These are phyloP conservation scores for Glarea lozoyensis DNA, from an alignment of 495 filamentous ascomycete genomes.

Conservation along the genomic window DNA sequence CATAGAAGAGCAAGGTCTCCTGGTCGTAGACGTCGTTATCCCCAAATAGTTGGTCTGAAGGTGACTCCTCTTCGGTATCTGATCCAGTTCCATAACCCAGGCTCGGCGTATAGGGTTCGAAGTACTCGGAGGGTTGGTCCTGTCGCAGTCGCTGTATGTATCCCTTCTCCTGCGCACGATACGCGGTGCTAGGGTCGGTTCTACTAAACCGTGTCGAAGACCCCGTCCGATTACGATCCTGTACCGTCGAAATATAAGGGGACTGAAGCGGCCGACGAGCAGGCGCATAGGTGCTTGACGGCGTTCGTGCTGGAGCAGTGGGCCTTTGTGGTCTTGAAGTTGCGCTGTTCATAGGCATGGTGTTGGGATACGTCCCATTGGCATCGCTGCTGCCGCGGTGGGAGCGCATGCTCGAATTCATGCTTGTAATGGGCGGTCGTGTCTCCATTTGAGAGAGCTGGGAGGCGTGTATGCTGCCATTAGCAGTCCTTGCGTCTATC, in stretches of 20 bases:
- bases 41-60: constrained; percentile 71
- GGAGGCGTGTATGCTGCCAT: constrained; percentile 17
- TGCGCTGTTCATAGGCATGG: constrained; percentile 19
- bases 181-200: constrained; percentile 70
- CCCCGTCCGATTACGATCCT: constrained; percentile 41
- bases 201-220: constrained; percentile 38
- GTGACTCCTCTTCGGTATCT: constrained; percentile 84
- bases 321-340: constrained; percentile 45
- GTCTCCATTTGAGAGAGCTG: constrained; percentile 26
- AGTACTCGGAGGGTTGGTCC: constrained; percentile 52
- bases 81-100: constrained; percentile 64
- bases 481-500: constrained; percentile 27
- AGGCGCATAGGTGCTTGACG: constrained; percentile 68
- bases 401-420: constrained; percentile 13
- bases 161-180: constrained; percentile 71
- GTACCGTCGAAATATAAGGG: constrained; percentile 20
- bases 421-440: constrained; percentile 22
- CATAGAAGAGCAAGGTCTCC: constrained; percentile 83
- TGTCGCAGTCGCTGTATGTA: constrained; percentile 72
- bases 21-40: constrained; percentile 83
- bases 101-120: constrained; percentile 59
- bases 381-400: constrained; percentile 11
- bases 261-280: constrained; percentile 51
- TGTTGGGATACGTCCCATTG: constrained; percentile 8
- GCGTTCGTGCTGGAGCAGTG: constrained; percentile 51